Evolutionary conservation across 305 asterid species (phyloP).

Genomic region (Plantago coronopus): DNA sequence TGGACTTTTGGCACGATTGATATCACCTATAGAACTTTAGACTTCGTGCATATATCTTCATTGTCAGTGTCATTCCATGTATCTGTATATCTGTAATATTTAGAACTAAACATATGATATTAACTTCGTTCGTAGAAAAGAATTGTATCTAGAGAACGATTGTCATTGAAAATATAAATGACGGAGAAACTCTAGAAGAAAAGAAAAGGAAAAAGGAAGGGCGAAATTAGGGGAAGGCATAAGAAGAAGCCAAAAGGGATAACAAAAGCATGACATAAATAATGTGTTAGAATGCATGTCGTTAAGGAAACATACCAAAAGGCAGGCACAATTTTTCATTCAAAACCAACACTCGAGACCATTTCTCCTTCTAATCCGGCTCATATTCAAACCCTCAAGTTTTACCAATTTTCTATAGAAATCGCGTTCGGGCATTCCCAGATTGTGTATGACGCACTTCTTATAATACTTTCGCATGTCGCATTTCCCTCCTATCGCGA

Average conservation of each 20-base stretch:
- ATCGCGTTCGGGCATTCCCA: background rate
- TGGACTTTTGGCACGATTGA: no score
- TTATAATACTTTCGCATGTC: constrained; percentile 10
- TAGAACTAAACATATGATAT: no score
- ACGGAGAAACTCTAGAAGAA: no score
- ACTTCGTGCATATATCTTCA: no score
- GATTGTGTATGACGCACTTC: background rate
- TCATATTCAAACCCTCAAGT: constrained; percentile 20
- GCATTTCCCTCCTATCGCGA: constrained; percentile 7
- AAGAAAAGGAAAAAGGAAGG: no score
- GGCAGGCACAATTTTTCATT: constrained; percentile 1
- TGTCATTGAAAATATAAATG: no score
- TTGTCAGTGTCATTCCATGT: no score
- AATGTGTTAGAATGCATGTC: constrained; percentile 17
- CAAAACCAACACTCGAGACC: constrained; percentile 11
- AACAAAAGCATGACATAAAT: background rate
- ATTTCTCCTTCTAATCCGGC: constrained; percentile 16
- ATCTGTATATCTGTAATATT: no score
- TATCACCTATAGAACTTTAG: no score
- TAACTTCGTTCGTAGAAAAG: no score
- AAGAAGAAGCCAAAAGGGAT: background rate
- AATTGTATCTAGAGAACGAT: no score
- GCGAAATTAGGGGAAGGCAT: background rate
- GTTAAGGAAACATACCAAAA: constrained; percentile 27
- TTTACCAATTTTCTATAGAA: background rate